A percentile compares a stretch with the other conserved stretches of the same genome.
These are phyloP conservation scores for Massarina eburnea DNA, from an alignment of 2,329 filamentous ascomycete genomes.

Conservation along the genomic window DNA sequence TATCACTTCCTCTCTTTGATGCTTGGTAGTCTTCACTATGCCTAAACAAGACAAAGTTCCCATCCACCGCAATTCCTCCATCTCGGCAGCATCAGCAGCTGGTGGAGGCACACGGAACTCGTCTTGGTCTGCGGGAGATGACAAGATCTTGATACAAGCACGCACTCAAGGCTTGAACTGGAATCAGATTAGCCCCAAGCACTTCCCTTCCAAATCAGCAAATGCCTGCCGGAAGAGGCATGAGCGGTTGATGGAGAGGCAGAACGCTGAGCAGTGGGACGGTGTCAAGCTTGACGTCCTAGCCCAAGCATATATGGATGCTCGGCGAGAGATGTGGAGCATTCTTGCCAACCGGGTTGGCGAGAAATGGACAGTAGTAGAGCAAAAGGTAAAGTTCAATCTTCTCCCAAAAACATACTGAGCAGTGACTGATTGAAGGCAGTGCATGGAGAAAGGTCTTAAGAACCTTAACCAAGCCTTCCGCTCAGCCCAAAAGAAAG, in stretches of 20 bases:
- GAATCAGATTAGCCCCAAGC: slow-evolving; percentile 73
- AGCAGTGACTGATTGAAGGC: slow-evolving; percentile 14
- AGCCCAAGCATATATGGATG: slow-evolving; percentile 75
- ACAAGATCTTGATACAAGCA: slow-evolving; percentile 70
- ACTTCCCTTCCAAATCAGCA: slow-evolving; percentile 74
- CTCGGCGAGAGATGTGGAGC: slow-evolving; percentile 81
- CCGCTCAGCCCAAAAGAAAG: slow-evolving; percentile 66
- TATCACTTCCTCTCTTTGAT: slow-evolving; percentile 19
- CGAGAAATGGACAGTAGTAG: slow-evolving; percentile 67
- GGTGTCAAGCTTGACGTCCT: slow-evolving; percentile 72
- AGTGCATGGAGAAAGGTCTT: slow-evolving; percentile 83
- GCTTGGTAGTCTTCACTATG: slow-evolving; percentile 49
- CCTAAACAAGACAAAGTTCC: slow-evolving; percentile 36
- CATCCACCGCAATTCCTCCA: slow-evolving; percentile 34
- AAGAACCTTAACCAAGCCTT: slow-evolving; percentile 76
- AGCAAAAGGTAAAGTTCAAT: slow-evolving; percentile 68
- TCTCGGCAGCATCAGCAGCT: slow-evolving; percentile 36
- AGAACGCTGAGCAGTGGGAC: slow-evolving; percentile 77
- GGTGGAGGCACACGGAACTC: slow-evolving; percentile 41
- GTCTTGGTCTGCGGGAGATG: slow-evolving; percentile 72
- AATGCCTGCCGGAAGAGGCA: slow-evolving; percentile 90
- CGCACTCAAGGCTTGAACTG: slow-evolving; percentile 78
- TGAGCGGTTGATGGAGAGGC: slow-evolving; percentile 77
- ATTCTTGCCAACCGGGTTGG: slow-evolving; percentile 65
- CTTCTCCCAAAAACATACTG: not conserved